Conservation (phyloP, 306 rosid species). For the Luffa aegyptiaca region DNA sequence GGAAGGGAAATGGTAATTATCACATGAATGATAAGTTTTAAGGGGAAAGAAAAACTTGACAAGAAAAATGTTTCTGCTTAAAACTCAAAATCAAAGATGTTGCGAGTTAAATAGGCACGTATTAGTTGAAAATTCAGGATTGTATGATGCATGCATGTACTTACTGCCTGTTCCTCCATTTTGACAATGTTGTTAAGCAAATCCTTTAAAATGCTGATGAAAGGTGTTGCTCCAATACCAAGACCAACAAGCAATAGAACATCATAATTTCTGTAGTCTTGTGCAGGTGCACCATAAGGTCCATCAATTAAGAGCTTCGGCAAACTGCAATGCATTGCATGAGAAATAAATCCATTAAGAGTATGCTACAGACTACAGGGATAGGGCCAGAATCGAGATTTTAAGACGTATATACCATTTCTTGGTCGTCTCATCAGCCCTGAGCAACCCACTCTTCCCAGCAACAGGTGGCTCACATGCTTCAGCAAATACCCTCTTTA, state of each 20-base stretch:
- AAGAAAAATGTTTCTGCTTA: neutral
- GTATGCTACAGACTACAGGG: neutral
- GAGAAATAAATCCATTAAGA: neutral
- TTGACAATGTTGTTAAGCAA: constrained; percentile 82
- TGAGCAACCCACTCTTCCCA: constrained; percentile 92
- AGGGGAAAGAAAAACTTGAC: neutral
- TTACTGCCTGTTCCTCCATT: constrained; percentile 94
- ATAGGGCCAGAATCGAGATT: constrained; percentile 1
- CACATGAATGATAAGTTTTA: neutral
- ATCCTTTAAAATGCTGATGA: constrained; percentile 91
- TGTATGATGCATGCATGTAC: constrained; percentile 18
- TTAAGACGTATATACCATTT: constrained; percentile 40
- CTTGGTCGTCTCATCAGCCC: constrained; percentile 96
- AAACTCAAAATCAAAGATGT: neutral
- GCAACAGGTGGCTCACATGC: constrained; percentile 88
- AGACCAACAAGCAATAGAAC: constrained; percentile 93
- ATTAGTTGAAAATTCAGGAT: neutral
- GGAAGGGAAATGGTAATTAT: constrained; percentile 1
- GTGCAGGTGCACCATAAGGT: constrained; percentile 98
- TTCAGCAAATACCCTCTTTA: constrained; percentile 81
- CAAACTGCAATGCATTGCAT: constrained; percentile 37
- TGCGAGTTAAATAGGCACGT: neutral
- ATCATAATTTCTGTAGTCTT: constrained; percentile 81
- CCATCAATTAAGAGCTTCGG: constrained; percentile 95
- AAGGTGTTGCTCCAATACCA: constrained; percentile 98